Base-by-base conservation (phyloP, 306 rosid species). In the Fragaria vesca region DNA sequence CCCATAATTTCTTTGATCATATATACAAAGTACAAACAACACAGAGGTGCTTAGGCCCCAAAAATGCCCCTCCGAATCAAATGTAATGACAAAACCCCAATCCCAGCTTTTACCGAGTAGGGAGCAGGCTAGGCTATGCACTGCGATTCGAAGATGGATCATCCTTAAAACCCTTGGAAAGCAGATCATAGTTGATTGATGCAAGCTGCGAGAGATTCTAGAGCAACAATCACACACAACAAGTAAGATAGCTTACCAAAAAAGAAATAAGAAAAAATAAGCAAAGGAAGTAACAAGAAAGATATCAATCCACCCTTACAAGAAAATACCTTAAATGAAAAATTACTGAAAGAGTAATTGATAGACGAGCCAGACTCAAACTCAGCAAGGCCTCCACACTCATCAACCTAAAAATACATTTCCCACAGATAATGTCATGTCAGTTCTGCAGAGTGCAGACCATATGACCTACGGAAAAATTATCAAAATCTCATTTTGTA, bases 171-270 rank as follows among this genome's bases (percentile, higher is more conserved):
- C 97, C 97, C 87, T 96, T 93, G 34, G 94, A 82, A 75, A 96
- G 97, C 84, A 91, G 89, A 82, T 96, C 99, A 66, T 96, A 96
- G 88, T 96, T 96, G 96, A 96, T 96, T 76, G 99, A 96, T 34
- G 97, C 99, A 79, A 96, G 97, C 96, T 96, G 97, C 55, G 99
- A 96, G 82, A 96, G 97, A 87, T 96, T 96, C 99, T 96, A 21
- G 93, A 83, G 82, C 72, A 85, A 88, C 84, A 79, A 76, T 72
- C 60, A 72, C 85, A 71, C 57, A 21, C 71, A 72, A 28, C 32
- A 45, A 36, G 66, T 21, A 26, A 72, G 79, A 52, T 21, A 16
- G 50, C 21, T 45, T 17, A 26, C 15, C 11, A 28, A 40, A 66
- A 52, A 16, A 16, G 13, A 26, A 50, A 24, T 45, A 61, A 0